Evolutionary conservation across 2,329 filamentous ascomycete species (phyloP).

Genomic region (Biscogniauxia mediterranea): DNA sequence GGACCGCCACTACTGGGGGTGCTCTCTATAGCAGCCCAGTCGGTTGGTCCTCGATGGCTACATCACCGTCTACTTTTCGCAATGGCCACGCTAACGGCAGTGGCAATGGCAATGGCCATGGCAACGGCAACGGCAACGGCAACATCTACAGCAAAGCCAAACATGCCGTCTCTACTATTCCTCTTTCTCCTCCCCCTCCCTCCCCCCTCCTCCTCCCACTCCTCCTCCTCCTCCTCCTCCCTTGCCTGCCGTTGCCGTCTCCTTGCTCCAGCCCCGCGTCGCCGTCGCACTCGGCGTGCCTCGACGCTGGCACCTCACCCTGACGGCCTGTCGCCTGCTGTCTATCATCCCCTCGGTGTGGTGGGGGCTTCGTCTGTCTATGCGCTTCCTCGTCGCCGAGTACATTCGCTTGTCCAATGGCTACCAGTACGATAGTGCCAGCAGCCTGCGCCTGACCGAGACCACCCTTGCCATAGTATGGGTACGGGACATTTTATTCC

Average conservation of each 20-base stretch:
- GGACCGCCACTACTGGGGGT: neutral
- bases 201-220: neutral
- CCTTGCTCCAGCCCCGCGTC: constrained; percentile 70
- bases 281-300: constrained; percentile 76
- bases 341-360: constrained; percentile 69
- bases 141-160: too few relatives aligned
- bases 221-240: neutral
- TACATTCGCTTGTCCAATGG: constrained; percentile 39
- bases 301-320: constrained; percentile 68
- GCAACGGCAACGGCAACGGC: neutral
- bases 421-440: constrained; percentile 16
- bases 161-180: too few relatives aligned
- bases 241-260: constrained; percentile 26
- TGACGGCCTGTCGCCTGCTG: constrained; percentile 70
- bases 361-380: constrained; percentile 68
- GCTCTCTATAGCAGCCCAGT: neutral
- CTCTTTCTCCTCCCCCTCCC: neutral
- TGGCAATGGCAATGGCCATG: neutral
- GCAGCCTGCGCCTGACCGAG: constrained; percentile 38
- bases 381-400: constrained; percentile 66
- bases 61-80: neutral
- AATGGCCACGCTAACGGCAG: neutral
- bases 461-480: constrained; percentile 67
- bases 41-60: neutral
- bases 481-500: constrained; percentile 45